Evolutionary conservation across 2,329 filamentous ascomycete genomes (phyloP).

Genomic region (Fusarium neocosmosporiellum): DNA sequence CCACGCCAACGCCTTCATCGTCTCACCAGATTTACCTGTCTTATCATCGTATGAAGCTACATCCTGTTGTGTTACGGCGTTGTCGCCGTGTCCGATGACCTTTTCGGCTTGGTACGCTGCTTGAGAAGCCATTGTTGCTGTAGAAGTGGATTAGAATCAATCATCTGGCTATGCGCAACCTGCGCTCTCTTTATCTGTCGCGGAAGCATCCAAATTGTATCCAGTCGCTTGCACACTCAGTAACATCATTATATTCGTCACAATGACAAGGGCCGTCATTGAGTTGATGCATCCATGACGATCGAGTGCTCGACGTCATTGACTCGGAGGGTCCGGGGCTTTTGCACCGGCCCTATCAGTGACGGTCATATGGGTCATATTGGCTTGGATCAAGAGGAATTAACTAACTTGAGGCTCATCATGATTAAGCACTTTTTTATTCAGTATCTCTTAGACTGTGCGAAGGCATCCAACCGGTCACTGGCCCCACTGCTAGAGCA

Average conservation of each 20-base stretch:
- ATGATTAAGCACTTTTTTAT: slow-evolving; percentile 22
- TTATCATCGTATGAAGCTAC: slow-evolving; percentile 67
- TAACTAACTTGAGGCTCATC: slow-evolving; percentile 5
- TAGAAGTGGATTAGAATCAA: background rate
- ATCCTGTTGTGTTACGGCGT: slow-evolving; percentile 75
- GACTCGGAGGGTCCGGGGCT: slow-evolving; percentile 20
- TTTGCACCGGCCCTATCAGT: slow-evolving; percentile 5
- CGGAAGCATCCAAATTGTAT: background rate
- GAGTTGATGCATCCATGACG: slow-evolving; percentile 37
- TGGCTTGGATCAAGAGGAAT: background rate
- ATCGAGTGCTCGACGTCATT: slow-evolving; percentile 32
- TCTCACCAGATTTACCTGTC: slow-evolving; percentile 63
- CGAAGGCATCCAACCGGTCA: too few species aligned
- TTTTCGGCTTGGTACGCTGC: slow-evolving; percentile 76
- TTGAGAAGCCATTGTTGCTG: slow-evolving; percentile 57
- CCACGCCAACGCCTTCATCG: slow-evolving; percentile 86
- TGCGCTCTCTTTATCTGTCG: background rate
- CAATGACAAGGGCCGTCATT: slow-evolving; percentile 15
- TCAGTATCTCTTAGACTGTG: too few species aligned
- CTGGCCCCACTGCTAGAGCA: too few species aligned
- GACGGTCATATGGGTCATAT: background rate
- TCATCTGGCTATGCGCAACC: background rate
- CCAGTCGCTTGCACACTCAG: slow-evolving; percentile 18
- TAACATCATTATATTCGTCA: slow-evolving; percentile 13
- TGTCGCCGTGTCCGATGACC: slow-evolving; percentile 73